phyloP scores from a whole-genome alignment of 2,329 filamentous ascomycete genomes.

The Aspergillus unguis region DNA sequence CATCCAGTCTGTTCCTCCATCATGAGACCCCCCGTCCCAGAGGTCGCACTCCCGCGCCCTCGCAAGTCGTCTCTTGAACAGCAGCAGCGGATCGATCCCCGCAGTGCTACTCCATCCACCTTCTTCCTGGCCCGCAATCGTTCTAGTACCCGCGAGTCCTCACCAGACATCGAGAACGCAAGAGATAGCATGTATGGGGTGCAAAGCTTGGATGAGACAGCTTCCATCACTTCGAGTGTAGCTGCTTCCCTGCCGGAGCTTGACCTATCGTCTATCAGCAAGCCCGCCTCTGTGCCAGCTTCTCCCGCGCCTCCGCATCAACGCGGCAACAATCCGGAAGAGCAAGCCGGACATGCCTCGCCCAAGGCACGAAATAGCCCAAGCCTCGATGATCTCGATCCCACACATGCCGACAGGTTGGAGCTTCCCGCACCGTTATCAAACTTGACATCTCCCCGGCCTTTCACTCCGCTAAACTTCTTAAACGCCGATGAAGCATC shows the following conservation, averaged over 20 bases:
- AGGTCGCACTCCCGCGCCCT: constrained; percentile 30
- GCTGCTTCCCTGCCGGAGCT: constrained; percentile 11
- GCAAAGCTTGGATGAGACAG: constrained; percentile 55
- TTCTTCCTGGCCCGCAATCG: constrained; percentile 60
- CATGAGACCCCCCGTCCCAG: constrained; percentile 39
- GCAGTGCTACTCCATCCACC: constrained; percentile 48
- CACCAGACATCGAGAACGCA: constrained; percentile 26
- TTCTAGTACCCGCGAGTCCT: constrained; percentile 36
- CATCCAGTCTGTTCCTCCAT: constrained; percentile 16
- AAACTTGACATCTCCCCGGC: constrained; percentile 34
- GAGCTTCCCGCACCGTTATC: constrained; percentile 22
- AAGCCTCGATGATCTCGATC: constrained; percentile 28
- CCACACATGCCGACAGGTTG: constrained; percentile 13
- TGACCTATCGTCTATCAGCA: constrained; percentile 6
- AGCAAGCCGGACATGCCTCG: constrained; percentile 20
- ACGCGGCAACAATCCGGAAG: constrained; percentile 13
- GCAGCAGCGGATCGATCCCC: constrained; percentile 36
- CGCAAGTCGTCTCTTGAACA: constrained; percentile 36
- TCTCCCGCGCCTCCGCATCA: constrained; percentile 12
- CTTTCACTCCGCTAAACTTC: constrained; percentile 47
- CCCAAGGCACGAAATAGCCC: constrained; percentile 29
- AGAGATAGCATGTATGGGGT: constrained; percentile 54
- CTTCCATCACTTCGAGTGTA: constrained; percentile 36
- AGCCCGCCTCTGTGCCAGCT: constrained; percentile 6
- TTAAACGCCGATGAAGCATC: constrained; percentile 48